phyloP scores from a whole-genome alignment of 495 filamentous ascomycete species.

The Neurospora sp. region DNA sequence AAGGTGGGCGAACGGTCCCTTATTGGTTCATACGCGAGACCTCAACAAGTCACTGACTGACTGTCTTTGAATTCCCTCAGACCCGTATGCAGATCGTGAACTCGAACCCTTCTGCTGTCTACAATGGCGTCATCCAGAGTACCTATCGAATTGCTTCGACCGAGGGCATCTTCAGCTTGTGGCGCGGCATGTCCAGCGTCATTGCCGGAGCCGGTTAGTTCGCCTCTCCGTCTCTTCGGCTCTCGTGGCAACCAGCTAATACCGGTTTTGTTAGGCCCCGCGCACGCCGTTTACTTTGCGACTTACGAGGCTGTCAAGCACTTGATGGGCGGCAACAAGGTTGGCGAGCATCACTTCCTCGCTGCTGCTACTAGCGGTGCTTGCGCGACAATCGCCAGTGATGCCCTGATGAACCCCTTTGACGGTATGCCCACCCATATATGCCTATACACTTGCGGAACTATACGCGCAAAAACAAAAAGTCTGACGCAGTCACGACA shows the following conservation, averaged over 20 bases:
- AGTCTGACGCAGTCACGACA: constrained; percentile 10
- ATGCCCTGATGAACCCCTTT: constrained; percentile 99
- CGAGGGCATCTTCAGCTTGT: constrained; percentile 84
- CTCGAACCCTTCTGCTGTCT: constrained; percentile 73
- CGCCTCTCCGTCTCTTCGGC: background rate
- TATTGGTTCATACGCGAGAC: background rate
- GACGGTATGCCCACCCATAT: constrained; percentile 57
- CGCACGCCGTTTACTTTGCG: constrained; percentile 95
- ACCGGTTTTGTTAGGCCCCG: constrained; percentile 55
- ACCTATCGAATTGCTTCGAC: constrained; percentile 81
- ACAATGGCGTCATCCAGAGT: constrained; percentile 85
- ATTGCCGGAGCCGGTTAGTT: constrained; percentile 83
- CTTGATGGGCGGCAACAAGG: constrained; percentile 82
- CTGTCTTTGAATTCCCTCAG: constrained; percentile 35
- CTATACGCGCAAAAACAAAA: background rate
- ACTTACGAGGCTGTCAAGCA: constrained; percentile 98
- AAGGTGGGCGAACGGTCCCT: constrained; percentile 56
- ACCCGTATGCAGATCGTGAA: constrained; percentile 96
- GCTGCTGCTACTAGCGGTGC: constrained; percentile 89
- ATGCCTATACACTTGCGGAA: background rate
- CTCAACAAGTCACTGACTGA: constrained; percentile 12
- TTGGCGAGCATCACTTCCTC: constrained; percentile 81
- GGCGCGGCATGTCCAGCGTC: constrained; percentile 94
- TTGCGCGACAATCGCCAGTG: constrained; percentile 88
- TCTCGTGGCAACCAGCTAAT: constrained; percentile 10